phyloP scores from a whole-genome alignment of 1,139 yeast species.

The Sugiyamaella neomexicana region DNA sequence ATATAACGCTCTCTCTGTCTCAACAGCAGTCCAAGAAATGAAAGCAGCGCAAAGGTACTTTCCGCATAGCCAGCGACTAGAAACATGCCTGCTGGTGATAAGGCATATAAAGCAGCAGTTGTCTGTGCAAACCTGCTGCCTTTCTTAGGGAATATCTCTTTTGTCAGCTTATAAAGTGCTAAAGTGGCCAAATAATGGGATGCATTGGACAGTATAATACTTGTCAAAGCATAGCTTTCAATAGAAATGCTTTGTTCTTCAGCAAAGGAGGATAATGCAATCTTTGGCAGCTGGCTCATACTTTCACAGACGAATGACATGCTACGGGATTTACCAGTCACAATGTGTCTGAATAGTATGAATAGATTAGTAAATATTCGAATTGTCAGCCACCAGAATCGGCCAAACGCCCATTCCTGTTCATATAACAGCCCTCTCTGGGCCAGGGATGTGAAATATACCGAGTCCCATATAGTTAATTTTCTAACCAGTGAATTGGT shows the following conservation, averaged over 20 bases:
- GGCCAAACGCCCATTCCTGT: slow-evolving; percentile 89
- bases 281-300: slow-evolving; percentile 17
- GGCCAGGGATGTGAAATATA: slow-evolving; percentile 66
- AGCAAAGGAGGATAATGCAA: slow-evolving; percentile 4
- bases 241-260: slow-evolving; percentile 43
- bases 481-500: slow-evolving; percentile 18
- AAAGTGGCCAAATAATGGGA: slow-evolving; percentile 54
- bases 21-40: slow-evolving; percentile 58
- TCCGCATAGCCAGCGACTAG: slow-evolving; percentile 77
- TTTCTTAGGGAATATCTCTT: slow-evolving; percentile 20
- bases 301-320: slow-evolving; percentile 16
- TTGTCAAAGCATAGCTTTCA: slow-evolving; percentile 42
- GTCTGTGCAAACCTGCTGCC: slow-evolving; percentile 39
- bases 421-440: slow-evolving; percentile 57
- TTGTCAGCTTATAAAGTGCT: slow-evolving; percentile 54
- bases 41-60: slow-evolving; percentile 63
- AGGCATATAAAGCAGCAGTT: slow-evolving; percentile 51
- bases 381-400: slow-evolving; percentile 66
- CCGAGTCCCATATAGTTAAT: slow-evolving; percentile 81
- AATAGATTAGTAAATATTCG: slow-evolving; percentile 25
- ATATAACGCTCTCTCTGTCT: slow-evolving; percentile 46
- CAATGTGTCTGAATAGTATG: background rate
- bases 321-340: slow-evolving; percentile 3
- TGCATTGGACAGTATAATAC: slow-evolving; percentile 52
- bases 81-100: slow-evolving; percentile 83